Percentiles rank a stretch among this genome's conserved stretches.
These are phyloP conservation scores for Rhododendron molle DNA, from an alignment of 148 eudicot species.

Conservation along the genomic window DNA sequence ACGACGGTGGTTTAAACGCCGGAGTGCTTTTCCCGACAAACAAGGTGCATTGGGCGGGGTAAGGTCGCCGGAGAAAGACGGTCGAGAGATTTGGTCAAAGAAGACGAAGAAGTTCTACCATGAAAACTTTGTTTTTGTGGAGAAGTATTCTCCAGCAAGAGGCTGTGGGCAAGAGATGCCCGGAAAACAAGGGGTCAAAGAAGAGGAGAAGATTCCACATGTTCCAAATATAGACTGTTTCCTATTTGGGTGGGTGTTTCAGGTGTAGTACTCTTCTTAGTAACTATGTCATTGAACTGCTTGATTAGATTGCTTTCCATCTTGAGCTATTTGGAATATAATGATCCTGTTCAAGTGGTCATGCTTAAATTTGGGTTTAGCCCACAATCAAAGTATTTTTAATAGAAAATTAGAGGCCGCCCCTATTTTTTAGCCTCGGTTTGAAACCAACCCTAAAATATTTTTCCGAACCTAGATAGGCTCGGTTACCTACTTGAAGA, in stretches of 20 bases:
- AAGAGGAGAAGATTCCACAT: neutral
- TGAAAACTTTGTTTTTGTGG: conserved; percentile 11
- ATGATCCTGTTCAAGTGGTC: neutral
- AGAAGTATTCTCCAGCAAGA: conserved; percentile 11
- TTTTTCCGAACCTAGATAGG: too few species aligned
- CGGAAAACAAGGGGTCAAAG: neutral
- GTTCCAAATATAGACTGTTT: neutral
- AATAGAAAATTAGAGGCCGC: too few species aligned
- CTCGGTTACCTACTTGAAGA: too few species aligned
- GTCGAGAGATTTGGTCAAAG: neutral
- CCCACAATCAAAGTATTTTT: too few species aligned
- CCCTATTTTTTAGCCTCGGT: too few species aligned
- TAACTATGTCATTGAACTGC: neutral
- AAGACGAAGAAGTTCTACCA: neutral
- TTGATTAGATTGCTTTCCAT: neutral
- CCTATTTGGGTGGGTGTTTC: neutral
- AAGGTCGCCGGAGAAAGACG: neutral
- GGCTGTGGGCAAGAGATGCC: conserved; percentile 12
- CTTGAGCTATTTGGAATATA: neutral
- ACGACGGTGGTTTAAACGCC: neutral
- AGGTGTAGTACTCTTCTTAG: neutral
- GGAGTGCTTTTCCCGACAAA: neutral
- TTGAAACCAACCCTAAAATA: too few species aligned
- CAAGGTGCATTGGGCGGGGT: neutral
- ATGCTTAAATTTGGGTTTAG: too few species aligned